Conservation (phyloP, 257 asterid species). For the Gentiana straminea region DNA sequence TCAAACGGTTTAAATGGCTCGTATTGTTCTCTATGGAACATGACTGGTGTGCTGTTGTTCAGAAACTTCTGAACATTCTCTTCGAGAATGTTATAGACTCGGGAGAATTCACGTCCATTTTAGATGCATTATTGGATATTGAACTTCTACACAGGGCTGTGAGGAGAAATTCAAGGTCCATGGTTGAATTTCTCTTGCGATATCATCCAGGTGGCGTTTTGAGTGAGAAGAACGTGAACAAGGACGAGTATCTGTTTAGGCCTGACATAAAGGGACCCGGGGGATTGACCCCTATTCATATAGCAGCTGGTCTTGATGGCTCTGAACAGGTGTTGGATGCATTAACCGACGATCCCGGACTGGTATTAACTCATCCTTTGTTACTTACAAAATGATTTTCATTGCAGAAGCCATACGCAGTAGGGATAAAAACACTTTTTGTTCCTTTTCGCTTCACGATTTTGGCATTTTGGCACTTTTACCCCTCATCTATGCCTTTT, state of each 20-base stretch:
- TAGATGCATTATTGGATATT: slow-evolving; percentile 37
- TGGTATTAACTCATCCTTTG: slow-evolving; percentile 19
- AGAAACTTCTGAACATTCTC: slow-evolving; percentile 40
- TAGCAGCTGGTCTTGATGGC: slow-evolving; percentile 53
- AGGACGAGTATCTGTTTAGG: slow-evolving; percentile 34
- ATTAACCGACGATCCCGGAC: slow-evolving; percentile 60
- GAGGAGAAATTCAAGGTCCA: slow-evolving; percentile 41
- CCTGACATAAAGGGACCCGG: slow-evolving; percentile 62
- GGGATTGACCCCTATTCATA: slow-evolving; percentile 83
- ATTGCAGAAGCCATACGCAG: too few species aligned
- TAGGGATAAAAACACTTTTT: too few species aligned
- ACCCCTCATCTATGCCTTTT: too few species aligned
- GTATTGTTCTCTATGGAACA: slow-evolving; percentile 64
- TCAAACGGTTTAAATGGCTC: slow-evolving; percentile 59
- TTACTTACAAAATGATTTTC: too few species aligned
- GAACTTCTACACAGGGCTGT: slow-evolving; percentile 77
- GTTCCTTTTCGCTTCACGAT: too few species aligned
- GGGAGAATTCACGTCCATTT: slow-evolving; percentile 24
- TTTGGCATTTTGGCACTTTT: too few species aligned
- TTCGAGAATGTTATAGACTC: slow-evolving; percentile 29
- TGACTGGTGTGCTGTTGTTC: slow-evolving; percentile 79
- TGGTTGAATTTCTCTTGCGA: slow-evolving; percentile 45
- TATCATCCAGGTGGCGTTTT: slow-evolving; percentile 25
- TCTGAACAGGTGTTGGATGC: slow-evolving; percentile 55
- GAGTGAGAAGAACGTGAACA: slow-evolving; percentile 5